A percentile compares a stretch with the other conserved stretches of the same genome.
phyloP scores from a whole-genome alignment of 441 rosid species.

The Brassica balearica region DNA sequence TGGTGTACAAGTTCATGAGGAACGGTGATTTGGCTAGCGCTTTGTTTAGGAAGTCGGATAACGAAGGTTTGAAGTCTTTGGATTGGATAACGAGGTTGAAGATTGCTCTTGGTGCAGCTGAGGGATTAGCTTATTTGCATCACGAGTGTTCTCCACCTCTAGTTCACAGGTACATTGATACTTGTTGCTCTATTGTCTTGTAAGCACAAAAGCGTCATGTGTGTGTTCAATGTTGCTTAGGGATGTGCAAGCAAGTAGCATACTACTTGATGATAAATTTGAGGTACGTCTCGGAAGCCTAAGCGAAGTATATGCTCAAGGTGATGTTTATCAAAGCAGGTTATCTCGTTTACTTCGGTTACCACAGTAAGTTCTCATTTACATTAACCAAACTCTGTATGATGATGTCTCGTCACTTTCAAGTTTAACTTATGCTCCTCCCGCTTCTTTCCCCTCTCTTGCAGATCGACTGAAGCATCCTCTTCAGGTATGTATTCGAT shows the following conservation, averaged over 20 bases:
- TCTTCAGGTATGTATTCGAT: conserved; percentile 58
- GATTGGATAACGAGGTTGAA: conserved; percentile 99
- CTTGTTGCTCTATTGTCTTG: no score
- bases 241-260: conserved; percentile 98
- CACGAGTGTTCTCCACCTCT: conserved; percentile 90
- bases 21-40: conserved; percentile 83
- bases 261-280: conserved; percentile 97
- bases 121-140: conserved; percentile 80
- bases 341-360: conserved; percentile 77
- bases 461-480: conserved; percentile 81
- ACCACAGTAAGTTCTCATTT: conserved; percentile 74
- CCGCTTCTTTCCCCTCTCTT: conserved; percentile 14
- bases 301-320: conserved; percentile 80
- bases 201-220: not conserved
- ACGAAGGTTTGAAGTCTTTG: conserved; percentile 75
- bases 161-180: conserved; percentile 69
- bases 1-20: conserved; percentile 89
- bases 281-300: conserved; percentile 97
- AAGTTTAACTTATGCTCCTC: conserved; percentile 31
- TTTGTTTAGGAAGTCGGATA: conserved; percentile 59
- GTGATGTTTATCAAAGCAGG: conserved; percentile 77
- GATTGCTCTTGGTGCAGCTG: conserved; percentile 94
- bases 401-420: conserved; percentile 11
- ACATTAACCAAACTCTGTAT: not conserved
- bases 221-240: conserved; percentile 47